Evolutionary conservation across 2,329 filamentous ascomycete genomes (phyloP), one percentile per base, ranked within the genome.

Genomic region (Ceratocystis harringtonii): DNA sequence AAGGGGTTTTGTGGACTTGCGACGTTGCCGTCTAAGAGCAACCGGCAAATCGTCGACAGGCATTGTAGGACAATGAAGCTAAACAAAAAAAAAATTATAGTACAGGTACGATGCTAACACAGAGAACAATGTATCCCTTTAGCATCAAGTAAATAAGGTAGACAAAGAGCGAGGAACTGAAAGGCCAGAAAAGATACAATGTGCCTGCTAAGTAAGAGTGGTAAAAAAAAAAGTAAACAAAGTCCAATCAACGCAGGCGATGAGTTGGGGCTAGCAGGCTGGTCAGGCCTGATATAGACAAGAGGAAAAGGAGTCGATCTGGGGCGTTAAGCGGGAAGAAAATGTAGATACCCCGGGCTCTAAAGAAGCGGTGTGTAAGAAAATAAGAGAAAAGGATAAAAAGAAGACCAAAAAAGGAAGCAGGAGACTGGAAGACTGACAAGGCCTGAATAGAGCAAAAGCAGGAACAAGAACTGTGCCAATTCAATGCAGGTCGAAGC

Each of bases 311-410:
- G 61, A 62, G 61, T 44, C 41, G 61, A 44, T 45, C 61, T 48
- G 41, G 61, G 61, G 43, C 61, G 41, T 62, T 62, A 30, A 62
- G 61, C 61, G 61, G 41, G 61, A 28, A 48, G 74, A 84, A 80
- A 1, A 84, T 83, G 0, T 15, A 15, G 84, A 85, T 32, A 86
- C 72, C 1, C 83, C 83, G 0, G 44, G 41, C 15, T 4, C n/a
- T 8, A 17, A 62, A 62, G 61, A 62, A 48, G 61, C 61, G 61
- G 61, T 62, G 61, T 62, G 61, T 30, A 62, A 28, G 61, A 62
- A 30, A 43, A 45, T 15, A 41, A 41, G 48, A 62, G 44, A 43
- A 62, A 50, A 25, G 8, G 10, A 17, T 30, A 22, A 25, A 45
- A n/a, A 19, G 30, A 30, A 62, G 52, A 57, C 22, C 36, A 30